phyloP scores from a whole-genome alignment of 2,329 filamentous ascomycete species.

The Fusarium buxicola region DNA sequence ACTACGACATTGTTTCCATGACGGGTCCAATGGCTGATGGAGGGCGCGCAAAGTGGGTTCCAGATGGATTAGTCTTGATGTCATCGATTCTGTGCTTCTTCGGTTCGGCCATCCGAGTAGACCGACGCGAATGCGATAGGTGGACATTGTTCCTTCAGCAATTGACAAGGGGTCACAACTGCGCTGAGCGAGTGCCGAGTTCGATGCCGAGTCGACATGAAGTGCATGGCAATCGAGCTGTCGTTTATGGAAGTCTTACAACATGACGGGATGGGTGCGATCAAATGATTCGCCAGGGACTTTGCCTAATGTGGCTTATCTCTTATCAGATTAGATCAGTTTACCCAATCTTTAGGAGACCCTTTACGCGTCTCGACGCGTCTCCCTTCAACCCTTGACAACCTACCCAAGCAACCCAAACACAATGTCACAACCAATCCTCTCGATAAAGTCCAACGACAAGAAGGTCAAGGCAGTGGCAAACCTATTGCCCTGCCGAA shows the following conservation, averaged over 20 bases:
- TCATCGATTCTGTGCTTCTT: slow-evolving; percentile 23
- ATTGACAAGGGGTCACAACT: neutral
- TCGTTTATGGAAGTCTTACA: no score
- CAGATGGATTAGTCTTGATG: slow-evolving; percentile 31
- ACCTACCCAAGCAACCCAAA: neutral
- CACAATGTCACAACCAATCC: slow-evolving; percentile 58
- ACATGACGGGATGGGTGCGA: no score
- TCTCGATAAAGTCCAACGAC: slow-evolving; percentile 51
- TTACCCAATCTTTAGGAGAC: neutral
- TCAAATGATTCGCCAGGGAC: no score
- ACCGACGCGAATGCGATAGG: slow-evolving; percentile 4
- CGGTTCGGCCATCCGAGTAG: slow-evolving; percentile 2
- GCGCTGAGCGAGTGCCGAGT: neutral
- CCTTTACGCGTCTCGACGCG: slow-evolving; percentile 44
- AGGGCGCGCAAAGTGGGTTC: slow-evolving; percentile 6
- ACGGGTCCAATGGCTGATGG: neutral
- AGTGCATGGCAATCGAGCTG: neutral
- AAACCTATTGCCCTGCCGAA: slow-evolving; percentile 82
- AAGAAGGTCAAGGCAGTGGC: slow-evolving; percentile 60
- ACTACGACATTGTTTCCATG: neutral
- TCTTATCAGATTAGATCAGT: slow-evolving; percentile 30
- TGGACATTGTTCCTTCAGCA: slow-evolving; percentile 1
- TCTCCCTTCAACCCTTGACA: slow-evolving; percentile 15
- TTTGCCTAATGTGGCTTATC: no score
- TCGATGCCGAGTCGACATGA: neutral